A percentile compares a stretch with the other conserved stretches of the same genome.
Conservation (phyloP, 2,329 filamentous ascomycete species). For the Mariannaea sp. region DNA sequence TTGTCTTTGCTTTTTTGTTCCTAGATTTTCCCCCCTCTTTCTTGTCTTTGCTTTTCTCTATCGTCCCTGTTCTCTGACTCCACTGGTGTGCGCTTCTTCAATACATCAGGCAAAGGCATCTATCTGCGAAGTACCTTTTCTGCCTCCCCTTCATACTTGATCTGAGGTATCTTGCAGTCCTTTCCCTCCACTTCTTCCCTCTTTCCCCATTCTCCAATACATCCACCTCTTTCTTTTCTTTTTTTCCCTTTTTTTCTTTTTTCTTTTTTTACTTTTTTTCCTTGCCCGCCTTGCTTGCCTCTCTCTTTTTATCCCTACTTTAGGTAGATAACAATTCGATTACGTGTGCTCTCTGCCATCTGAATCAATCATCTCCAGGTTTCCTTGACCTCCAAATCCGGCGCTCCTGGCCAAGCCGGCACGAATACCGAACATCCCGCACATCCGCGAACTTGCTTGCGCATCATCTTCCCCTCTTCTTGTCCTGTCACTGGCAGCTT, state of each 20-base stretch:
- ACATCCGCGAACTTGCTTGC: neutral
- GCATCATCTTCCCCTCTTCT: neutral
- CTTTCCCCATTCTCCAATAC: too few relatives aligned
- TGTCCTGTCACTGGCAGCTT: neutral
- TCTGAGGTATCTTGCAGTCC: too few relatives aligned
- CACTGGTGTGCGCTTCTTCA: too few relatives aligned
- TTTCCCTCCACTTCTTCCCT: too few relatives aligned
- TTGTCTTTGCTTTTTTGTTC: slow-evolving; percentile 19
- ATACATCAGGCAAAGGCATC: too few relatives aligned
- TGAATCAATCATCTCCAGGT: neutral
- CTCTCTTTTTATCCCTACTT: neutral
- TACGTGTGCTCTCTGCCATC: neutral
- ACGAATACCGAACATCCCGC: neutral
- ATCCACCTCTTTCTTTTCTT: slow-evolving; percentile 18
- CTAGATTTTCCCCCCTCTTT: slow-evolving; percentile 6
- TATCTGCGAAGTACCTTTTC: too few relatives aligned
- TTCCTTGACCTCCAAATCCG: neutral
- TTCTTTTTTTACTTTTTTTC: slow-evolving; percentile 2
- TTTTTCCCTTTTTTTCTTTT: slow-evolving; percentile 9
- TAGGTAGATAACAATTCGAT: neutral
- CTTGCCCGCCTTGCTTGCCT: neutral
- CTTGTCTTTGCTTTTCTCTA: slow-evolving; percentile 7
- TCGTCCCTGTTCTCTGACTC: neutral
- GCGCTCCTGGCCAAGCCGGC: neutral
- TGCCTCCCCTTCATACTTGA: too few relatives aligned